Percentiles rank a stretch among this genome's conserved stretches.
phyloP scores from a whole-genome alignment of 2,329 filamentous ascomycete genomes.

The Pseudogymnoascus sp. region DNA sequence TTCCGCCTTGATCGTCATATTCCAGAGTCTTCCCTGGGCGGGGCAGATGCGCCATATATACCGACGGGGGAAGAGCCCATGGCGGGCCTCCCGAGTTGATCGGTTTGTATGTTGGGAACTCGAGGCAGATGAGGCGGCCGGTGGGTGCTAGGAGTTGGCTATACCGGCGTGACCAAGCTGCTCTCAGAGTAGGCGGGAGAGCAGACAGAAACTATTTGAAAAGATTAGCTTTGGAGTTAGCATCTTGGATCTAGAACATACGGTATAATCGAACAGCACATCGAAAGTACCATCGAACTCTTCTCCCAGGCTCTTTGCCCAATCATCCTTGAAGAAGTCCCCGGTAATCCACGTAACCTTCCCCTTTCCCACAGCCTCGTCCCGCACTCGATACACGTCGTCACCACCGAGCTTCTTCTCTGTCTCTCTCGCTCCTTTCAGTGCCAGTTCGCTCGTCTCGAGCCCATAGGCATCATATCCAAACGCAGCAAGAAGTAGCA shows the following conservation, averaged over 20 bases:
- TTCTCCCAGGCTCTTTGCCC: constrained; percentile 30
- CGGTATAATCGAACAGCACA: constrained; percentile 55
- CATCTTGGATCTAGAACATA: constrained; percentile 27
- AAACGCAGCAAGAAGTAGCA: constrained; percentile 61
- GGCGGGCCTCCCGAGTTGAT: constrained; percentile 61
- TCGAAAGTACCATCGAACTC: constrained; percentile 47
- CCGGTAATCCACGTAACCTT: constrained; percentile 46
- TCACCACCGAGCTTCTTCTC: constrained; percentile 8
- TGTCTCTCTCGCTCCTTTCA: constrained; percentile 29
- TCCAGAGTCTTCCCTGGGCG: constrained; percentile 58
- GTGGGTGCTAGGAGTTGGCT: constrained; percentile 38
- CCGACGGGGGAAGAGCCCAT: constrained; percentile 57
- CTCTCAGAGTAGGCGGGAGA: constrained; percentile 43
- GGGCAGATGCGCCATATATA: constrained; percentile 64
- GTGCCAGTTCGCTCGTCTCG: constrained; percentile 47
- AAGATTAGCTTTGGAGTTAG: neutral
- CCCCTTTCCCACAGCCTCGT: constrained; percentile 38
- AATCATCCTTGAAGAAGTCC: constrained; percentile 59
- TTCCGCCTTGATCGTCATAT: constrained; percentile 48
- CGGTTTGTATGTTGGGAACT: constrained; percentile 69
- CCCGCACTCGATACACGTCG: neutral
- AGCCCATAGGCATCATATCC: constrained; percentile 73
- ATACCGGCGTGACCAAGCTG: constrained; percentile 46
- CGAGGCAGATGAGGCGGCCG: constrained; percentile 55
- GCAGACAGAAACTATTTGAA: constrained; percentile 50